Evolutionary conservation across 495 filamentous ascomycete species (phyloP), one percentile per base, ranked within the genome.

Genomic region (Podospora bellae-mahoneyi): DNA sequence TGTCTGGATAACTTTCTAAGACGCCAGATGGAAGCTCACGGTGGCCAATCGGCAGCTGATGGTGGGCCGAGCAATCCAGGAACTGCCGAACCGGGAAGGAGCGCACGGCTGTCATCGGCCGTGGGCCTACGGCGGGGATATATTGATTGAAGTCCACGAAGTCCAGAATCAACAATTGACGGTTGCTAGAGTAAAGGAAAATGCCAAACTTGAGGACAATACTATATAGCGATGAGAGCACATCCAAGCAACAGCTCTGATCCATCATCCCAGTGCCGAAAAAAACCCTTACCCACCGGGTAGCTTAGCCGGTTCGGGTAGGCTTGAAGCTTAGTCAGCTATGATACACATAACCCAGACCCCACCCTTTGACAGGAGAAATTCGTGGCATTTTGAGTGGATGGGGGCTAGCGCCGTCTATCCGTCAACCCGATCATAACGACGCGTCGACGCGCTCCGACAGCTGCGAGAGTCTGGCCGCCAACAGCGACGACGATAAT

Each of bases 251-350:
- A 23, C 23, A 23, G 23, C 23, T 23, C 23, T 23, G 39, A 48
- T 5, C 39, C 3, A 13, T 48, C 39, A 48, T 13, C 9, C 9
- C 9, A 48, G 1, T 48, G 39, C 7, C 13, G 39, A 48, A 7
- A 62, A 26, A 3, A 63, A 44, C 61, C 61, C 61, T 63, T 39
- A 63, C 61, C 61, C 61, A 63, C 32, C 61, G 61, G 61, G 34
- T 39, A 32, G 34, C 16, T 28, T 32, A 44, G n/a, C 18, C 30
- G 10, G 32, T 61, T 61, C 20, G 59, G 61, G 30, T n/a, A 63
- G 30, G 2, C 13, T 48, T 5, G 15, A 10, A 10, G 39, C 9
- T 48, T 48, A 48, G 39, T 48, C 39, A 48, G 39, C 39, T 18
- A 28, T 61, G 59, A 15, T 13, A 63, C 61, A n/a, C 27, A 39